Conservation (phyloP, 768 basidiomycete species). For the Boletus patriciae region DNA sequence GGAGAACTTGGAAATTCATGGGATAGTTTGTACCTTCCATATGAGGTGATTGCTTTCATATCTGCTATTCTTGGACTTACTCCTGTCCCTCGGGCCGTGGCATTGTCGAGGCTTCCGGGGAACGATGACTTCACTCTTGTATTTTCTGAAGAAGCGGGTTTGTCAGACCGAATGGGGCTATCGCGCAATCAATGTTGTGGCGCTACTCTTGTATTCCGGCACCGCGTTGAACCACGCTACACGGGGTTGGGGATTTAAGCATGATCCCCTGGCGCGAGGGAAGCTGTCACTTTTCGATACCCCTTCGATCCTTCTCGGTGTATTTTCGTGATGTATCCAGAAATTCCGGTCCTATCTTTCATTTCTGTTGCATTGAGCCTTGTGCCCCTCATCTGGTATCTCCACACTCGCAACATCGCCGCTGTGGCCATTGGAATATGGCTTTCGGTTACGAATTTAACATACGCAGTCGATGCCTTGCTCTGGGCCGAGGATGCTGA, state of each 20-base stretch:
- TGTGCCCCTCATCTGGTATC: slow-evolving; percentile 42
- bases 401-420: slow-evolving; percentile 43
- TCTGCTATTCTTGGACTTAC: slow-evolving; percentile 22
- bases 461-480: slow-evolving; percentile 56
- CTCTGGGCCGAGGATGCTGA: slow-evolving; percentile 54
- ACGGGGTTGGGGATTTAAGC: slow-evolving; percentile 16
- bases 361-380: slow-evolving; percentile 43
- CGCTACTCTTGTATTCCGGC: slow-evolving; percentile 22
- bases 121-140: slow-evolving; percentile 22
- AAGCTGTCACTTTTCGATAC: slow-evolving; percentile 11
- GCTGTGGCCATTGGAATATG: slow-evolving; percentile 50
- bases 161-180: slow-evolving; percentile 15
- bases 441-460: slow-evolving; percentile 49
- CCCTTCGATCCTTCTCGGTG: slow-evolving; percentile 12
- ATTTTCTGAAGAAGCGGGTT: slow-evolving; percentile 24
- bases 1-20: background rate
- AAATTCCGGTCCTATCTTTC: slow-evolving; percentile 44
- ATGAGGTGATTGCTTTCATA: slow-evolving; percentile 32
- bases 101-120: background rate
- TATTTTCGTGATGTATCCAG: slow-evolving; percentile 27
- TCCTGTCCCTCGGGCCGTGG: slow-evolving; percentile 11
- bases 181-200: background rate
- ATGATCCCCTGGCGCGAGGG: background rate
- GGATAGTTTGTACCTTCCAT: slow-evolving; percentile 23
- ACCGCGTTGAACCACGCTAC: background rate